Evolutionary conservation across 2,329 filamentous ascomycete species (phyloP), one percentile per base, ranked within the genome.

Genomic region (Monosporascus sp.): DNA sequence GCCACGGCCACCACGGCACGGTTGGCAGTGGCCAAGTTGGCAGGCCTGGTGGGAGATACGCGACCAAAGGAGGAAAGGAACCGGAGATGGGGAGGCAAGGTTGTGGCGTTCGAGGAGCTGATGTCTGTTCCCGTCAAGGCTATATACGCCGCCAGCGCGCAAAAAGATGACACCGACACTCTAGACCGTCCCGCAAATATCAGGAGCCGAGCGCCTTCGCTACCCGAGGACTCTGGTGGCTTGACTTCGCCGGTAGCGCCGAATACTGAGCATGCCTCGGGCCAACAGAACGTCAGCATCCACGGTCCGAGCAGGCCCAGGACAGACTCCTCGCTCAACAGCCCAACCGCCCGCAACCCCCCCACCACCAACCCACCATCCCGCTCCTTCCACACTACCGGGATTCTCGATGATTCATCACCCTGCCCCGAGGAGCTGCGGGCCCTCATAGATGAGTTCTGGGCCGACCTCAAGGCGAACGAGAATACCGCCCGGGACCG

Each of bases 71-170:
- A 43, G 2, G 64, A 70, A 40, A 67, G 66, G 44, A 65, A 71
- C 6, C 66, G 74, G 58, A 70, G 66, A 8, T 70, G 65, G 64
- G 59, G 65, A 16, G 68, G 69, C n/a, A 65, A 70, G 46, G 55
- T 66, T 17, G 48, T 71, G 47, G 68, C 69, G 7, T 71, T 70
- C 40, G 69, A 70, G n/a, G 66, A 71, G 26, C 48, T 71, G 35
- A 54, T 63, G 48, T 63, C 62, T 52, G 54, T 53, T 3, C 55
- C 62, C 7, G 54, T 48, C 20, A 52, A 52, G 35, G 26, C 26
- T n/a, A 17, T 26, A 8, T 3, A 48, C 1, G 35, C 35, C 17
- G 7, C 43, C 22, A n/a, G 3, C 17, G 7, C 43, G 43, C 22
- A 6, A 46, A 5, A 19, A 19, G 14, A 11, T 22, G 43, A 6